phyloP scores from a whole-genome alignment of 75 land plant species.

The Ceratopteris richardii region DNA sequence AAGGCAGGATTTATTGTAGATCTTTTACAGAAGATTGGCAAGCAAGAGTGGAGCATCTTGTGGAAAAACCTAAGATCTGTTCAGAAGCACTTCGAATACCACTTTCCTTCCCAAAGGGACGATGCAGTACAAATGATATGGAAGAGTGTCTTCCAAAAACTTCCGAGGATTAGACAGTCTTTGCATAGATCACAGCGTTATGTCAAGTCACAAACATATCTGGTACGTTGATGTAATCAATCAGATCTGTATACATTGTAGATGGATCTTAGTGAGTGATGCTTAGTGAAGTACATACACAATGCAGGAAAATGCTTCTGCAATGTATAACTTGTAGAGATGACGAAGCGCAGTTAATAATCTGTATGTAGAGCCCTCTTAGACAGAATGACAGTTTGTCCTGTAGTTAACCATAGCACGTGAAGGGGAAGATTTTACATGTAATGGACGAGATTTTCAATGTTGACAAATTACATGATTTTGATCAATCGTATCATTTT shows the following conservation, averaged over 20 bases:
- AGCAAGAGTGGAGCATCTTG: constrained; percentile 67
- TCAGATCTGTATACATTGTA: background rate
- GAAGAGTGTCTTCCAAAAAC: constrained; percentile 60
- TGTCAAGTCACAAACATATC: background rate
- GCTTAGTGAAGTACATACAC: background rate
- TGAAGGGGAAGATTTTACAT: no score
- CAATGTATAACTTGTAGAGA: no score
- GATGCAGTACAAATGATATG: constrained; percentile 96
- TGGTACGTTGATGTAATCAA: no score
- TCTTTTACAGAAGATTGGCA: constrained; percentile 38
- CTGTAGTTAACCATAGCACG: no score
- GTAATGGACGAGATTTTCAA: no score
- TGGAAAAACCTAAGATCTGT: constrained; percentile 58
- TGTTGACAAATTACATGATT: no score
- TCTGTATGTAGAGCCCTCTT: no score
- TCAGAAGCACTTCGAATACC: constrained; percentile 52
- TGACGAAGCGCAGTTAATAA: no score
- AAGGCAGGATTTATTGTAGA: constrained; percentile 51
- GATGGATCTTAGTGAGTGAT: no score
- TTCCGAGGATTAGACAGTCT: constrained; percentile 26
- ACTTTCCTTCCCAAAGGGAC: constrained; percentile 50
- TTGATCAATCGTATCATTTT: no score
- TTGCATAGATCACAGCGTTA: constrained; percentile 44
- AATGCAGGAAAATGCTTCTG: no score
- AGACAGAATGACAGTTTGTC: no score